A percentile compares a stretch with the other conserved stretches of the same genome.
phyloP scores from a whole-genome alignment of 2,329 filamentous ascomycete species.

The Trichoderma koningiopsis region DNA sequence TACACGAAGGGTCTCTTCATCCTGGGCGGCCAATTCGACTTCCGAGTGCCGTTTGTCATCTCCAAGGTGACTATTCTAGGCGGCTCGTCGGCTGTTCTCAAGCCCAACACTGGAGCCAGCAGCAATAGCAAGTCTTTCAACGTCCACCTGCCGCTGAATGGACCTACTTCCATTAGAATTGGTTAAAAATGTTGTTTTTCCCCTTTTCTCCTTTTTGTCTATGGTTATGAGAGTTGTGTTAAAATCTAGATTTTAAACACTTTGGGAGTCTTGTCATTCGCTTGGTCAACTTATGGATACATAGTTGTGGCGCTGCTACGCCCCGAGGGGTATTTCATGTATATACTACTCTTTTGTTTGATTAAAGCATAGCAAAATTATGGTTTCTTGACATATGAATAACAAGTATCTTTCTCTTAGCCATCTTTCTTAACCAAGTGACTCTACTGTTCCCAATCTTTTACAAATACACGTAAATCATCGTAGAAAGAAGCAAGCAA shows the following conservation, averaged over 20 bases:
- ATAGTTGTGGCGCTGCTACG: background rate
- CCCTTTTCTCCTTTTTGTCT: background rate
- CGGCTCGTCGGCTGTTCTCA: background rate
- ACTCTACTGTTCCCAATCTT: background rate
- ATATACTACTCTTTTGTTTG: background rate
- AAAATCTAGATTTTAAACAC: background rate
- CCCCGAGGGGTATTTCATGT: background rate
- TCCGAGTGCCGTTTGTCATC: conserved; percentile 47
- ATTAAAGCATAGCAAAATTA: background rate
- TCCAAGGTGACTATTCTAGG: conserved; percentile 56
- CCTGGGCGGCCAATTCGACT: conserved; percentile 57
- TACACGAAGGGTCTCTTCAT: conserved; percentile 57
- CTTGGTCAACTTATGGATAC: background rate
- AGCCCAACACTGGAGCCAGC: conserved; percentile 16
- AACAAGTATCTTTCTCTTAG: background rate
- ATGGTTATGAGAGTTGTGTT: background rate
- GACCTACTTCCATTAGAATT: conserved; percentile 26
- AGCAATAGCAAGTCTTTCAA: conserved; percentile 30
- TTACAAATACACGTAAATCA: no score
- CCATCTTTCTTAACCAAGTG: background rate
- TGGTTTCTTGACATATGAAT: background rate
- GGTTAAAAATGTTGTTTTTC: background rate
- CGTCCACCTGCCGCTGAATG: conserved; percentile 32
- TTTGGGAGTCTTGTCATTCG: background rate
- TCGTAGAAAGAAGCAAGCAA: background rate